A percentile compares a stretch with the other conserved stretches of the same genome.
These are phyloP conservation scores for Trichoderma koningii DNA, from an alignment of 2,329 filamentous ascomycete species.

Conservation along the genomic window DNA sequence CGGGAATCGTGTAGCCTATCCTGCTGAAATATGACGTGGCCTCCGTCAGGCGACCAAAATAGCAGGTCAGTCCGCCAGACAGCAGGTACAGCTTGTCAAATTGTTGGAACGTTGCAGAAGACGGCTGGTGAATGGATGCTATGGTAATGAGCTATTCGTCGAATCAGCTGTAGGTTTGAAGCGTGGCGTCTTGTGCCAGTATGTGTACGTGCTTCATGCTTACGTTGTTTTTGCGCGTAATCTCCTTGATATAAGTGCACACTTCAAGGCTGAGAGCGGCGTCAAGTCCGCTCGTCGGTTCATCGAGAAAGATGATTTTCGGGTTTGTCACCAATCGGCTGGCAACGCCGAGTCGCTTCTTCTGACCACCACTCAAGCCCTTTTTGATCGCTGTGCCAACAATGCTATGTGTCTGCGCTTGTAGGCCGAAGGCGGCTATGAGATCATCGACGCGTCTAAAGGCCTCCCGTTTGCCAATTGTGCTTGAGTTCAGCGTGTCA, in stretches of 20 bases:
- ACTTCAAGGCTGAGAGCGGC: conserved; percentile 77
- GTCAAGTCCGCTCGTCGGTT: conserved; percentile 82
- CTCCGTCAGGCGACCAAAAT: conserved; percentile 64
- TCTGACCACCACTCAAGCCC: conserved; percentile 83
- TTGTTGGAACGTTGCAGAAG: conserved; percentile 73
- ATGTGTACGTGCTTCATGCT: background rate
- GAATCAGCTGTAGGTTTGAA: conserved; percentile 45
- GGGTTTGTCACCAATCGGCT: conserved; percentile 80
- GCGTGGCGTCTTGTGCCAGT: background rate
- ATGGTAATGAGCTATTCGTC: conserved; percentile 73
- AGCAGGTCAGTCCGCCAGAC: conserved; percentile 69
- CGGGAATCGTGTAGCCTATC: conserved; percentile 63
- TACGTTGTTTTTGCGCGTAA: conserved; percentile 45
- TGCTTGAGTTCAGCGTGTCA: background rate
- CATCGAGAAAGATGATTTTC: conserved; percentile 79
- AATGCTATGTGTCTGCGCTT: conserved; percentile 67
- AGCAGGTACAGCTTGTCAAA: conserved; percentile 80
- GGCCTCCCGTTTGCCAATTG: conserved; percentile 54
- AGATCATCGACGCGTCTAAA: conserved; percentile 65
- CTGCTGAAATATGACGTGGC: conserved; percentile 65
- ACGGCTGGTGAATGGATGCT: conserved; percentile 84
- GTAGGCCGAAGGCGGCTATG: conserved; percentile 72
- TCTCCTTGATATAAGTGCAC: conserved; percentile 66
- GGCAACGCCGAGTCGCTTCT: conserved; percentile 76
- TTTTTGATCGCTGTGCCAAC: conserved; percentile 82